A percentile compares a stretch with the other conserved stretches of the same genome.
Conservation (phyloP, 176 grass and related monocot genomes). For the Eragrostis nindensis region DNA sequence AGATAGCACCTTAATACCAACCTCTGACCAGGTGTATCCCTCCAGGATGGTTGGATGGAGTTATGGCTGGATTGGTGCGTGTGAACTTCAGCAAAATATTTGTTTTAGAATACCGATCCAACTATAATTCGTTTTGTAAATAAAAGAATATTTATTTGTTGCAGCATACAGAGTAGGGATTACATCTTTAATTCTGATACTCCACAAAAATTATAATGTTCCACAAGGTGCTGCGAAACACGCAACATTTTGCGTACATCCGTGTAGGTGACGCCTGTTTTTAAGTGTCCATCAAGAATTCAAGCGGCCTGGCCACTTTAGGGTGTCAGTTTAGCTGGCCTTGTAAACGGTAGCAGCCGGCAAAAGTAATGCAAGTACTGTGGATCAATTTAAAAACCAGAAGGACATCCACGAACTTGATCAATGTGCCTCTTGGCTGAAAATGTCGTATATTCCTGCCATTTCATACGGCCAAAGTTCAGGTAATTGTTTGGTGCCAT, state of each 20-base stretch:
- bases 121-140: background rate
- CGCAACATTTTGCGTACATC: background rate
- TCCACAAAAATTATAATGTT: no score
- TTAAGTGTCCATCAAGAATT: background rate
- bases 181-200: background rate
- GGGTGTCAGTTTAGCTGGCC: conserved; percentile 34
- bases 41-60: conserved; percentile 23
- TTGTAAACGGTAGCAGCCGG: conserved; percentile 29
- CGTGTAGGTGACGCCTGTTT: background rate
- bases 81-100: background rate
- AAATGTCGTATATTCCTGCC: background rate
- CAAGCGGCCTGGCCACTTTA: conserved; percentile 2
- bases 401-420: conserved; percentile 25
- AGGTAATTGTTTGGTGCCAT: background rate
- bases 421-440: background rate
- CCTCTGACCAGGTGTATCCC: conserved; percentile 16
- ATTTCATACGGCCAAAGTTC: no score
- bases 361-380: conserved; percentile 40
- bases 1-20: conserved; percentile 12
- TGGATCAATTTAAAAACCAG: background rate
- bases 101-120: background rate
- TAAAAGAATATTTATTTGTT: background rate
- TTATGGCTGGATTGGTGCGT: background rate
- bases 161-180: background rate
- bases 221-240: no score